phyloP scores from a whole-genome alignment of 345 rosid species.

The Carallia pectinifolia region DNA sequence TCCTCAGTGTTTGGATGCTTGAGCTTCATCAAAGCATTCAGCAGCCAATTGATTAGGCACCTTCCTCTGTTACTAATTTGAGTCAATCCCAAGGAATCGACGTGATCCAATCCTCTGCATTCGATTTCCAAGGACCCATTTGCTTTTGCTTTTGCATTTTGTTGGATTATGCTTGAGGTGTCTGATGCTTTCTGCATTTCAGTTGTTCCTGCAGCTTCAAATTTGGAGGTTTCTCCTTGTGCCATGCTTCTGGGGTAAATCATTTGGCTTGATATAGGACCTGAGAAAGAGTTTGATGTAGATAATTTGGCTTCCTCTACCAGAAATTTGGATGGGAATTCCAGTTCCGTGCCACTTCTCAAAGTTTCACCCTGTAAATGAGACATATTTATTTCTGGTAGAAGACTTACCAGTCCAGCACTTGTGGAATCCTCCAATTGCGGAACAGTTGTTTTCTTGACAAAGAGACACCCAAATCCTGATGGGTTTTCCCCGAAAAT shows the following conservation, averaged over 20 bases:
- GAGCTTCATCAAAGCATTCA: constrained; percentile 72
- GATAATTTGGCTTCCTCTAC: constrained; percentile 27
- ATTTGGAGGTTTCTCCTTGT: constrained; percentile 30
- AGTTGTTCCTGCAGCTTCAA: constrained; percentile 23
- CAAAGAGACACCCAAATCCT: constrained; percentile 91
- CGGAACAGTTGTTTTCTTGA: constrained; percentile 64
- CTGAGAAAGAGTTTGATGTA: constrained; percentile 45
- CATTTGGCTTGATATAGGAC: constrained; percentile 33
- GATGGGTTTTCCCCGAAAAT: constrained; percentile 92
- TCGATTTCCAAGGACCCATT: constrained; percentile 32
- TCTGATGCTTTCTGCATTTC: constrained; percentile 22
- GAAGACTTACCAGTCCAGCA: constrained; percentile 72
- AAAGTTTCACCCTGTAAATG: constrained; percentile 36
- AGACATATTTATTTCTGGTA: constrained; percentile 45
- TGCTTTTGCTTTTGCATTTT: not conserved
- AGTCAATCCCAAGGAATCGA: constrained; percentile 63
- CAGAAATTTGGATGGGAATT: constrained; percentile 13
- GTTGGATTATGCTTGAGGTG: constrained; percentile 15
- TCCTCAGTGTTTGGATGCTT: constrained; percentile 63
- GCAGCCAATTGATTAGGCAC: constrained; percentile 89
- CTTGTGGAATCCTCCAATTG: constrained; percentile 49
- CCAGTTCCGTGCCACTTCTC: constrained; percentile 33
- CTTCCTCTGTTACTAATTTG: constrained; percentile 66
- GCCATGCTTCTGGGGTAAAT: constrained; percentile 19
- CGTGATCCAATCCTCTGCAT: constrained; percentile 72